Percentiles rank a stretch among this genome's conserved stretches.
phyloP scores from a whole-genome alignment of 352 stramenopile genomes.

The Globisporangium nagaii region DNA sequence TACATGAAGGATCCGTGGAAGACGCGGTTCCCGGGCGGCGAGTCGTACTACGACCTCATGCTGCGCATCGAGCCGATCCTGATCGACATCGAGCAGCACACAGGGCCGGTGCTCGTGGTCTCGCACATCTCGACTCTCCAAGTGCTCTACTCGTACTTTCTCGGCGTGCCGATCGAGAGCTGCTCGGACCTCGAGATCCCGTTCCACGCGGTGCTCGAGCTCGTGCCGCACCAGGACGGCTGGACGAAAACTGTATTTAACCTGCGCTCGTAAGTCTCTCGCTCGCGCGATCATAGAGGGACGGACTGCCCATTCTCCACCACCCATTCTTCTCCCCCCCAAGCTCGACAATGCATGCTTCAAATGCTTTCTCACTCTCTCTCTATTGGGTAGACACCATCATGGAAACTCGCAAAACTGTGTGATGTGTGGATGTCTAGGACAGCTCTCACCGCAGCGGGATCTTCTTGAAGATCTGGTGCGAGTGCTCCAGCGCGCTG shows the following conservation, averaged over 20 bases:
- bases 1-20: conserved; percentile 73
- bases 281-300: too few species aligned
- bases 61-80: conserved; percentile 88
- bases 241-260: conserved; percentile 87
- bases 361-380: not conserved
- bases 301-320: too few species aligned
- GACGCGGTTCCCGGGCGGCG: conserved; percentile 83
- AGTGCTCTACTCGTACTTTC: conserved; percentile 86
- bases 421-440: too few species aligned
- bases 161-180: conserved; percentile 72
- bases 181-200: conserved; percentile 76
- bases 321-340: too few species aligned
- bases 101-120: conserved; percentile 78
- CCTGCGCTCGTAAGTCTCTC: conserved; percentile 39
- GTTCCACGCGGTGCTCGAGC: conserved; percentile 81
- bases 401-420: not conserved
- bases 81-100: conserved; percentile 91
- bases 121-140: conserved; percentile 84
- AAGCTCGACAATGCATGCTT: not conserved
- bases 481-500: conserved; percentile 35
- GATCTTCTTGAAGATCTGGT: conserved; percentile 44
- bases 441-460: conserved; percentile 4
- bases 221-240: conserved; percentile 71
- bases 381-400: not conserved
- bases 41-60: conserved; percentile 94